Evolutionary conservation across 371 early-diverging fungal species (phyloP).

Genomic region (Mortierella sp.): DNA sequence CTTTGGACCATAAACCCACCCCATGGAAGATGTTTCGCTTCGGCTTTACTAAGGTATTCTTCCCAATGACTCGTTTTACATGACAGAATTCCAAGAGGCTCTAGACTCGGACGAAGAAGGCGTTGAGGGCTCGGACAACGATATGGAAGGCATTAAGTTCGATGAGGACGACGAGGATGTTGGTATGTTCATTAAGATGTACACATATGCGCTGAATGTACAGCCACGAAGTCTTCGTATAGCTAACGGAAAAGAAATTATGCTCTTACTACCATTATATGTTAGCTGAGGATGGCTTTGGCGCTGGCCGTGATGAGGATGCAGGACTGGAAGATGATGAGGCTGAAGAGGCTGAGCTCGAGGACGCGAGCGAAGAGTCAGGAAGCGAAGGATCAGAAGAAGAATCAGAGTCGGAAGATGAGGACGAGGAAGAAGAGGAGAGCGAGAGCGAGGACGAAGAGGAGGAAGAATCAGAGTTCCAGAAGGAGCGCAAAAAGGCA

Average conservation of each 20-base stretch:
- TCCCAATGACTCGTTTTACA: too few relatives aligned
- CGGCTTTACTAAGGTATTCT: background rate
- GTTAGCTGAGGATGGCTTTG: constrained; percentile 65
- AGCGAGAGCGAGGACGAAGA: constrained; percentile 50
- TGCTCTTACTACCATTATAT: background rate
- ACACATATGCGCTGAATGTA: background rate
- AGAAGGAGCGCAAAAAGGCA: constrained; percentile 73
- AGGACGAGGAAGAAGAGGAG: constrained; percentile 55
- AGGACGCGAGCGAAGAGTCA: constrained; percentile 54
- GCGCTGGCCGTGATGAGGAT: constrained; percentile 63
- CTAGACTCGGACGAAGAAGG: constrained; percentile 48
- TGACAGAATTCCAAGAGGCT: constrained; percentile 45
- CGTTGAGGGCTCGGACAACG: constrained; percentile 24
- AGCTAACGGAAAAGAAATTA: too few relatives aligned
- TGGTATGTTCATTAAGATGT: constrained; percentile 8
- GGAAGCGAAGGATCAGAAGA: constrained; percentile 49
- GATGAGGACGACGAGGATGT: constrained; percentile 57
- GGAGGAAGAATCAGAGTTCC: constrained; percentile 61
- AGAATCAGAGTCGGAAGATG: constrained; percentile 44
- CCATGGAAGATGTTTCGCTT: too few relatives aligned
- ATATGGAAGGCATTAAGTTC: constrained; percentile 54
- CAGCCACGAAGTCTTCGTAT: too few relatives aligned
- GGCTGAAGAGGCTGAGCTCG: constrained; percentile 55
- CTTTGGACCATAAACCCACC: too few relatives aligned
- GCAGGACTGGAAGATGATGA: constrained; percentile 59